A percentile compares a stretch with the other conserved stretches of the same genome.
Evolutionary conservation across 2,329 filamentous ascomycete species (phyloP).

Genomic region (Xylaria sp.): DNA sequence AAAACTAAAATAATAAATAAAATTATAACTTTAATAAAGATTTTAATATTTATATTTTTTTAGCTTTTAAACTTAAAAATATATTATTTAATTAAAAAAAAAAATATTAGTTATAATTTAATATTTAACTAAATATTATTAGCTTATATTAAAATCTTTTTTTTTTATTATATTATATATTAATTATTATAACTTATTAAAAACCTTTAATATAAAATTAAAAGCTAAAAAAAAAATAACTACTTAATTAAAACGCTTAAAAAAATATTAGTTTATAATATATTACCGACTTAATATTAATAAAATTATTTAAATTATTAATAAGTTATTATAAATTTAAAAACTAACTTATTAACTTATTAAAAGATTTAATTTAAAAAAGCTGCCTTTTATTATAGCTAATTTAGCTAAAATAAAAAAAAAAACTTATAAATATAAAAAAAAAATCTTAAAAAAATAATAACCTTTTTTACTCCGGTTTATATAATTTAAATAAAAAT

Average conservation of each 20-base stretch:
- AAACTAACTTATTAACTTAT: neutral
- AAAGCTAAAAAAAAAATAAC: too few species aligned
- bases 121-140: too few species aligned
- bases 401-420: neutral
- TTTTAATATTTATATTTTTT: slow-evolving; percentile 15
- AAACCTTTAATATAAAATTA: too few species aligned
- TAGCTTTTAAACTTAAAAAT: slow-evolving; percentile 4
- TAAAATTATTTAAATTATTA: neutral
- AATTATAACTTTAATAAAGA: slow-evolving; percentile 9
- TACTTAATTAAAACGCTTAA: slow-evolving; percentile 1
- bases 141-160: too few species aligned
- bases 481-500: neutral
- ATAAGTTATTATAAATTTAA: neutral
- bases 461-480: neutral
- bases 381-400: neutral
- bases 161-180: too few species aligned
- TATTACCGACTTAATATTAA: neutral
- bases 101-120: neutral
- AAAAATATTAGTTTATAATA: neutral
- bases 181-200: too few species aligned
- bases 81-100: slow-evolving; percentile 3
- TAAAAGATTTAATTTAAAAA: neutral
- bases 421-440: neutral
- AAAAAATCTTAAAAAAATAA: neutral
- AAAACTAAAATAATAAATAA: slow-evolving; percentile 11